A percentile compares a stretch with the other conserved stretches of the same genome.
Conservation (phyloP, 257 asterid genomes). For the Apocynum venetum region DNA sequence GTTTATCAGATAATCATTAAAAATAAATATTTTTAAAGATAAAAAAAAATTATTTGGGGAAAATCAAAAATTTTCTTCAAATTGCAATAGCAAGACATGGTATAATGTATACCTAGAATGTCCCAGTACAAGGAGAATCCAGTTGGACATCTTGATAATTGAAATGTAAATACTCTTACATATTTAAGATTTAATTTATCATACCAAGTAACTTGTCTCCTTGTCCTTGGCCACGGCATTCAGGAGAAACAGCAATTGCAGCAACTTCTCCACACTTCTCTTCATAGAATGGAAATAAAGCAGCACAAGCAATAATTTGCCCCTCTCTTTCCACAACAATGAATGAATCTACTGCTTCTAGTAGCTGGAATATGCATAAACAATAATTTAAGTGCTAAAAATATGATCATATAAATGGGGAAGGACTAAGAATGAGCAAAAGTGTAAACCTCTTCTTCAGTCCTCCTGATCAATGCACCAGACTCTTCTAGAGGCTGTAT, state of each 20-base stretch:
- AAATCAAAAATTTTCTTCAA: background rate
- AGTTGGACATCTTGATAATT: background rate
- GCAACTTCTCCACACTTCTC: constrained; percentile 97
- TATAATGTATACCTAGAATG: background rate
- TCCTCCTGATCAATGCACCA: constrained; percentile 79
- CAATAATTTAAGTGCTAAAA: background rate
- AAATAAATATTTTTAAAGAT: background rate
- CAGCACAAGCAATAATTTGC: constrained; percentile 87
- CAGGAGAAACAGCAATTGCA: constrained; percentile 97
- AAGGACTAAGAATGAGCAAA: constrained; percentile 1
- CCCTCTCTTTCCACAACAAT: constrained; percentile 94
- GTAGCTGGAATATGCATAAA: constrained; percentile 39
- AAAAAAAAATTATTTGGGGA: background rate
- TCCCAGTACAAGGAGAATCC: background rate
- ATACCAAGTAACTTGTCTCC: constrained; percentile 98
- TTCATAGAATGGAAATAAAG: constrained; percentile 68
- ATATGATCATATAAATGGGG: background rate
- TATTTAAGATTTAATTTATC: constrained; percentile 8
- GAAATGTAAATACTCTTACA: constrained; percentile 4
- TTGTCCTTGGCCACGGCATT: constrained; percentile 96
- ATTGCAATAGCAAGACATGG: constrained; percentile 1
- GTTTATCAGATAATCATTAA: background rate
- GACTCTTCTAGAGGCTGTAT: constrained; percentile 83
- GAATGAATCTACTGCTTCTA: constrained; percentile 55
- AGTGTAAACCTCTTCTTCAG: constrained; percentile 66